Evolutionary conservation across 2,329 filamentous ascomycete genomes (phyloP).

Genomic region (Claviceps humidiphila): DNA sequence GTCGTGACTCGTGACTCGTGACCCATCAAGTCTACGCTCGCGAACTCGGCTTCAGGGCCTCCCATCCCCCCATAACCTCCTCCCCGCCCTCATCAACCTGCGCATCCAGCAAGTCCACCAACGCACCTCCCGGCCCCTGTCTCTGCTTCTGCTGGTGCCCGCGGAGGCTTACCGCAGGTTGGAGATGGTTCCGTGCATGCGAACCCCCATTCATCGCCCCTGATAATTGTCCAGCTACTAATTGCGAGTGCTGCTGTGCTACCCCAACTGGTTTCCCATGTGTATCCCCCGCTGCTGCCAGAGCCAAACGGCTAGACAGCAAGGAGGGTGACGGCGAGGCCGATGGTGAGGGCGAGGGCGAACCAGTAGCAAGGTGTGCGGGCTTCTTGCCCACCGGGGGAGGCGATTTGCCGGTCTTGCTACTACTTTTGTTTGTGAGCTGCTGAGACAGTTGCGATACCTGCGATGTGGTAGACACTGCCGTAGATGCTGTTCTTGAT

Average conservation of each 20-base stretch:
- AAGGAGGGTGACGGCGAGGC: conserved; percentile 1
- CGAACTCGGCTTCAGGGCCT: conserved; percentile 37
- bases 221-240: not conserved
- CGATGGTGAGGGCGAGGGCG: conserved; percentile 6
- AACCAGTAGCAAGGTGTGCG: conserved; percentile 31
- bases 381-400: conserved; percentile 53
- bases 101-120: conserved; percentile 31
- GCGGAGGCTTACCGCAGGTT: not conserved
- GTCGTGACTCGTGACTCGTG: too few species aligned
- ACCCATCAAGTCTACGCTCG: conserved; percentile 7
- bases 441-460: conserved; percentile 19
- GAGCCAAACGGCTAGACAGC: conserved; percentile 5
- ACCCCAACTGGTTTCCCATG: not conserved
- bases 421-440: conserved; percentile 17
- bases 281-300: too few species aligned
- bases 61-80: conserved; percentile 37
- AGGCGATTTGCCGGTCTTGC: conserved; percentile 22
- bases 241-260: conserved; percentile 1
- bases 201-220: conserved; percentile 9
- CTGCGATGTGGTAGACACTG: conserved; percentile 21
- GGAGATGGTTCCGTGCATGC: not conserved
- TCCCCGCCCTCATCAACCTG: conserved; percentile 29
- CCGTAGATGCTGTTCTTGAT: too few species aligned
- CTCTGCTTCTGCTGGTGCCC: not conserved
- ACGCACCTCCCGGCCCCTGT: conserved; percentile 2